Base-by-base conservation (phyloP, 805 yeast genomes). In the Candida montana region DNA sequence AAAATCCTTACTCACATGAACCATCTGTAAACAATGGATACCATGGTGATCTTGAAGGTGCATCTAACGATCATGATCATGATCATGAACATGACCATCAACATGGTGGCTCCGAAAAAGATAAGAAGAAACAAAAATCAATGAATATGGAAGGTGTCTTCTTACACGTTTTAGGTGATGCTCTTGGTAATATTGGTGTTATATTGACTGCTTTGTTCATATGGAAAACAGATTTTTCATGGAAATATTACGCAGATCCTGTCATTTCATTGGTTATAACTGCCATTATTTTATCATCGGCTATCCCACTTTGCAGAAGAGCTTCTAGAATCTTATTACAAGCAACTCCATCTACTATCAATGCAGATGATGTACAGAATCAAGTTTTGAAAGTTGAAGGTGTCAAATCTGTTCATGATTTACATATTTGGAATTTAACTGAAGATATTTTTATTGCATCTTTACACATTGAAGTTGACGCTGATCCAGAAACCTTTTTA, bases 101-200 rank as follows among this genome's bases (percentile, higher is more conserved):
- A 7, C 42, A 48, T 30, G 47, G 46, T 21, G 43, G 49, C 6
- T 39, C 39, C 27, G 45, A 42, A 35, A 29, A 33, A 40, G 48
- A 39, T 29, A 35, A 42, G 31, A 50, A 45, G 31, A 30, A 45
- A 15, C 46, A 48, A 27, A 56, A 59, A 57, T 85, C 96, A n/a
- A 69, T 91, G 68, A 91, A 93, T 64, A 91, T 91, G 97, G 90
- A 87, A 55, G 99, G 99, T 49, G 97, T 91, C 3, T 93, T 87
- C 58, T 70, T 91, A 57, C 99, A 91, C 58, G 99, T 93, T 11
- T 48, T 93, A 52, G 98, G 98, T 34, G 99, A 91, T 63, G 98
- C 98, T 1, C 69, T 91, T 42, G 98, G 99, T 48, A 91, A 91
- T 59, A 67, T 91, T 41, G 98, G 98, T 50, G 99, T 91, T 39